phyloP scores from a whole-genome alignment of 192 early-diverging fungal genomes.

The Gigaspora rosea region DNA sequence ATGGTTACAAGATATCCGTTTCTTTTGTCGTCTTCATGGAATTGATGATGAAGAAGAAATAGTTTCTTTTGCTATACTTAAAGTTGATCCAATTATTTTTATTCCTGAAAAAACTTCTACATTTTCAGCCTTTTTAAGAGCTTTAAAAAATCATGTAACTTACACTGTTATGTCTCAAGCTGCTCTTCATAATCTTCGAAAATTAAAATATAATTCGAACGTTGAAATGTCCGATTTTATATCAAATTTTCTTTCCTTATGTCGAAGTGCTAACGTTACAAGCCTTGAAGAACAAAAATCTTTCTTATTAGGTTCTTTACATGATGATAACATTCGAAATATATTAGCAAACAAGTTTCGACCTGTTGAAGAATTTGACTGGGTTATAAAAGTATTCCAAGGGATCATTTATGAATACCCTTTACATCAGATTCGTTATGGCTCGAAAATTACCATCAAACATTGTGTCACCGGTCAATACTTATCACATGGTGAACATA shows the following conservation, averaged over 20 bases:
- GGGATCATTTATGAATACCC: slow-evolving; percentile 16
- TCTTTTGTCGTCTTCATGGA: slow-evolving; percentile 19
- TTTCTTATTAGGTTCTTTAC: slow-evolving; percentile 8
- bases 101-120: slow-evolving; percentile 2
- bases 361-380: slow-evolving; percentile 6
- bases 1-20: slow-evolving; percentile 19
- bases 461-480: slow-evolving; percentile 5
- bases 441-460: slow-evolving; percentile 9
- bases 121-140: slow-evolving; percentile 8
- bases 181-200: slow-evolving; percentile 2
- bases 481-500: slow-evolving; percentile 22
- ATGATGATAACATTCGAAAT: slow-evolving; percentile 15
- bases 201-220: slow-evolving; percentile 13
- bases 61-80: slow-evolving; percentile 9
- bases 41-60: slow-evolving; percentile 14
- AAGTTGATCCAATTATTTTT: slow-evolving; percentile 13
- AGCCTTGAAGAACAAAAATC: slow-evolving; percentile 16
- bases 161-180: not conserved
- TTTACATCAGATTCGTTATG: slow-evolving; percentile 8
- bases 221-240: slow-evolving; percentile 11
- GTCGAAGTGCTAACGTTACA: slow-evolving; percentile 2
- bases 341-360: slow-evolving; percentile 8
- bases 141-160: slow-evolving; percentile 12
- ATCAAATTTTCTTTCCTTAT: slow-evolving; percentile 9
- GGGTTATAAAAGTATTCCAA: slow-evolving; percentile 17